phyloP scores from a whole-genome alignment of 31 red algal species.

The Pterothamnion heteromorphum region DNA sequence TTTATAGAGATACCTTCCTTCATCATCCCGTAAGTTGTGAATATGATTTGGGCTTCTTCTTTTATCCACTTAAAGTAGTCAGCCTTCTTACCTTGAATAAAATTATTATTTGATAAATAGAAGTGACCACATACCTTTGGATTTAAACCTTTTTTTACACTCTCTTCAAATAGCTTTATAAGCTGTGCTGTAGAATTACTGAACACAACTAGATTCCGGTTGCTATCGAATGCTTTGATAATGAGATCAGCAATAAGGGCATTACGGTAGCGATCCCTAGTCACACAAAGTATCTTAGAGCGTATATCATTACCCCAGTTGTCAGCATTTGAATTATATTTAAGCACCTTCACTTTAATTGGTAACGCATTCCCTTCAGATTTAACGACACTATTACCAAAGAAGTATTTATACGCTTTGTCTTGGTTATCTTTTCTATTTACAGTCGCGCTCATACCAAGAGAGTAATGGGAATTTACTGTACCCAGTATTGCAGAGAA shows the following conservation, averaged over 20 bases:
- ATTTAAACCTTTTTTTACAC: not conserved
- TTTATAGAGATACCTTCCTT: not conserved
- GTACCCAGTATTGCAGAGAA: not conserved
- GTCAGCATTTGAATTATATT: not conserved
- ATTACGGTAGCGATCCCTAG: not conserved
- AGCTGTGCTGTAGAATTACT: not conserved
- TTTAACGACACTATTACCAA: not conserved
- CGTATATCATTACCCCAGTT: not conserved
- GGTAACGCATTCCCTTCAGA: not conserved
- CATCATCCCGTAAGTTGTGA: constrained; percentile 8
- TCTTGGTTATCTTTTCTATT: not conserved
- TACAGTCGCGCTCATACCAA: not conserved
- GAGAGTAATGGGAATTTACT: not conserved
- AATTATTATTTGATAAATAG: not conserved
- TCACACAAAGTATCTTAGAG: not conserved
- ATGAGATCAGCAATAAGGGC: not conserved
- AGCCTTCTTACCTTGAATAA: not conserved
- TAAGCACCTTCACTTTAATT: not conserved
- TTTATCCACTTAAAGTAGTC: not conserved
- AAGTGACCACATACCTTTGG: too few relatives aligned
- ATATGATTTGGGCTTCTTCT: not conserved
- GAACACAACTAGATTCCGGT: not conserved
- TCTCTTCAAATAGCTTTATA: not conserved
- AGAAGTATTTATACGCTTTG: not conserved
- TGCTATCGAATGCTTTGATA: not conserved